phyloP scores from a whole-genome alignment of 345 rosid genomes.

The Sonneratia caseolaris region DNA sequence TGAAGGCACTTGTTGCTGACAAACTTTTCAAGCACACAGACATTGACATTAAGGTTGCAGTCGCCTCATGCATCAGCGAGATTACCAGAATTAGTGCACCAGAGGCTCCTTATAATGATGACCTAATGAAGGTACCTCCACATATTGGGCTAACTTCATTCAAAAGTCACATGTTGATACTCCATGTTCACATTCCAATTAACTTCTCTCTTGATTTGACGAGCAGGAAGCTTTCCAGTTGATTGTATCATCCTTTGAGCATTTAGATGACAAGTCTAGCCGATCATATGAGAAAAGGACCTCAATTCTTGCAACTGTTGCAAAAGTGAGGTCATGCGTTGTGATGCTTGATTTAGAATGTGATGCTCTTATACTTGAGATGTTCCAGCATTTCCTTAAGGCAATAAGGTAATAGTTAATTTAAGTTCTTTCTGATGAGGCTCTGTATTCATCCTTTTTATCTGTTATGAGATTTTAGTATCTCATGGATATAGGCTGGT shows the following conservation, averaged over 20 bases:
- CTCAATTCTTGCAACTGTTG: constrained; percentile 90
- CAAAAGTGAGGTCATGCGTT: constrained; percentile 92
- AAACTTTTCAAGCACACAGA: constrained; percentile 58
- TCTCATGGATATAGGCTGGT: not conserved
- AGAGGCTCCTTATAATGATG: constrained; percentile 92
- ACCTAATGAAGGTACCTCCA: constrained; percentile 62
- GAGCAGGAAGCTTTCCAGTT: constrained; percentile 81
- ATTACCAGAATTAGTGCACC: constrained; percentile 98
- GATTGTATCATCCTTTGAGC: constrained; percentile 17
- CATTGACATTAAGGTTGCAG: constrained; percentile 75
- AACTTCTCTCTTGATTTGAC: not conserved
- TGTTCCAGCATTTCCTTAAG: constrained; percentile 85
- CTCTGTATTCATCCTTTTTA: not conserved
- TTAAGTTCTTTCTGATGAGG: not conserved
- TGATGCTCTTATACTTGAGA: constrained; percentile 66
- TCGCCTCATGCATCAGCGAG: constrained; percentile 91
- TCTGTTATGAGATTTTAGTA: not conserved
- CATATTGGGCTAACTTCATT: not conserved
- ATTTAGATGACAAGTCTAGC: constrained; percentile 54
- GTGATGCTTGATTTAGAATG: constrained; percentile 99
- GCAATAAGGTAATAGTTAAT: constrained; percentile 48
- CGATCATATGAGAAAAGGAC: constrained; percentile 61
- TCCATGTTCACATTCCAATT: not conserved
- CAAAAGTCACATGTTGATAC: not conserved
- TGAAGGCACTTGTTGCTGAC: constrained; percentile 53